Percentiles rank a stretch among this genome's conserved stretches.
These are phyloP conservation scores for Trypanosoma mega DNA, from an alignment of 208 protist genomes.

Conservation along the genomic window DNA sequence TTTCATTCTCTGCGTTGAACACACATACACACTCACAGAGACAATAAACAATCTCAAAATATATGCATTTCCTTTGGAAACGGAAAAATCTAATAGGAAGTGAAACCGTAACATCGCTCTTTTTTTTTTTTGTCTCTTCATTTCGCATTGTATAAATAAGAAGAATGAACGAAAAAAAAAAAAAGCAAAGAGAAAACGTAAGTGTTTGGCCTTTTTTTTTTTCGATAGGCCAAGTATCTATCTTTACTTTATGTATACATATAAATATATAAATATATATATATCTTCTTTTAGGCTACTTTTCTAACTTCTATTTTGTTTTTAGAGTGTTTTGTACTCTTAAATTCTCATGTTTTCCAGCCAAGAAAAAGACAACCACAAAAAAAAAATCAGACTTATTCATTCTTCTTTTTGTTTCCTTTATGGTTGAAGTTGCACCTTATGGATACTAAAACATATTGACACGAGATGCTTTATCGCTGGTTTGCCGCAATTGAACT, in stretches of 20 bases:
- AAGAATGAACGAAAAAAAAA: conserved; percentile 12
- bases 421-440: background rate
- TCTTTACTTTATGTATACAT: conserved; percentile 7
- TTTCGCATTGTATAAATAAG: conserved; percentile 17
- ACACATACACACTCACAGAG: no score
- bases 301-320: conserved; percentile 13
- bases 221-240: background rate
- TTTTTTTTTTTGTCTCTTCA: no score
- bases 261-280: conserved; percentile 25
- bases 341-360: no score
- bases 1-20: no score
- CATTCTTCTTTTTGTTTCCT: background rate
- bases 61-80: no score
- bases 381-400: conserved; percentile 14
- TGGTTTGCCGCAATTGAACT: conserved; percentile 43
- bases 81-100: no score
- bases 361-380: no score
- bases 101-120: no score
- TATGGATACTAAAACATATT: background rate
- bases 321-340: no score
- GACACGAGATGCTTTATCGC: conserved; percentile 26
- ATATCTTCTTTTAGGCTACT: conserved; percentile 1
- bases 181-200: conserved; percentile 7
- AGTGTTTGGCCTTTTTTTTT: background rate
- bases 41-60: no score